A percentile compares a stretch with the other conserved stretches of the same genome.
phyloP scores from a whole-genome alignment of 2,329 filamentous ascomycete genomes.

The Penicillium sp. region DNA sequence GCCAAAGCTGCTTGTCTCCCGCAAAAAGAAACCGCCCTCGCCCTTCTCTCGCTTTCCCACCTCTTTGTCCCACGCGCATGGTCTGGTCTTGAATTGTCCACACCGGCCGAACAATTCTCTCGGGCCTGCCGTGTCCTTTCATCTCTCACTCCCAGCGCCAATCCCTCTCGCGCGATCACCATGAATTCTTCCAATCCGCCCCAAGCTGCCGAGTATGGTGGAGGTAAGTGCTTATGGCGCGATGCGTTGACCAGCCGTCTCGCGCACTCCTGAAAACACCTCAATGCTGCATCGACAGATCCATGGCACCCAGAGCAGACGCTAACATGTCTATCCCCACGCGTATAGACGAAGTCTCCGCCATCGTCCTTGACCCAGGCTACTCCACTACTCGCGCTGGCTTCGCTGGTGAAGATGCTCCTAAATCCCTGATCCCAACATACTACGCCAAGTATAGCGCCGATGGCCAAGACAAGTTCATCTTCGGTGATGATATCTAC shows the following conservation, averaged over 20 bases:
- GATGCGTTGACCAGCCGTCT: conserved; percentile 9
- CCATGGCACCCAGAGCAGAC: not conserved
- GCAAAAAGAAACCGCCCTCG: conserved; percentile 24
- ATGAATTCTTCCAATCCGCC: conserved; percentile 50
- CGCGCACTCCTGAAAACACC: not conserved
- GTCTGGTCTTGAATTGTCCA: conserved; percentile 12
- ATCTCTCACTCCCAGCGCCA: not conserved
- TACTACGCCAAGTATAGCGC: conserved; percentile 71
- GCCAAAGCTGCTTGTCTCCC: conserved; percentile 20
- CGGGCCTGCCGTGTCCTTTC: not conserved
- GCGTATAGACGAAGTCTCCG: conserved; percentile 85
- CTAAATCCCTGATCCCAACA: conserved; percentile 88
- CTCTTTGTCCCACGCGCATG: conserved; percentile 8
- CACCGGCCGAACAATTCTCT: not conserved
- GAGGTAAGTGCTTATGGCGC: conserved; percentile 42
- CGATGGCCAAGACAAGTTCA: conserved; percentile 55
- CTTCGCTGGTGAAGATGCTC: conserved; percentile 96
- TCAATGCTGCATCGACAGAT: not conserved
- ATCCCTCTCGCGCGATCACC: conserved; percentile 11
- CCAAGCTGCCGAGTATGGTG: conserved; percentile 51
- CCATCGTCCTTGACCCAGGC: conserved; percentile 92
- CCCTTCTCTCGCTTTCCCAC: conserved; percentile 12
- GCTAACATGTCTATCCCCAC: conserved; percentile 3
- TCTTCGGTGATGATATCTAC: conserved; percentile 91
- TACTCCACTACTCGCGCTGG: conserved; percentile 90